phyloP scores from a whole-genome alignment of 192 early-diverging fungal genomes.

The Coemansia sp. region DNA sequence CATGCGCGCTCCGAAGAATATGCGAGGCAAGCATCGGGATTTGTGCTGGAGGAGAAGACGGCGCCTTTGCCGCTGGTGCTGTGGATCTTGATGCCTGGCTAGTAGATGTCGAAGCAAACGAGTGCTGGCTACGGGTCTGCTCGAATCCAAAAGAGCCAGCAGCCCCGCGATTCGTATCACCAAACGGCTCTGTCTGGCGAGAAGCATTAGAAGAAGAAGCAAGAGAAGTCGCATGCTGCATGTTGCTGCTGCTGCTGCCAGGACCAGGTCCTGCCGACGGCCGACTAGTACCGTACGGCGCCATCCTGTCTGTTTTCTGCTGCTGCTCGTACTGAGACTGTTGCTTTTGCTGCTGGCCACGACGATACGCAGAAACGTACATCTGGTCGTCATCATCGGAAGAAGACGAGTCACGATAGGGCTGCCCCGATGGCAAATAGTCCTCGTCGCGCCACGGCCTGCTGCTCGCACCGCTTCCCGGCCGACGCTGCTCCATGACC shows the following conservation, averaged over 20 bases:
- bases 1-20: constrained; percentile 13
- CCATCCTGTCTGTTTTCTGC: not conserved
- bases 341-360: constrained; percentile 13
- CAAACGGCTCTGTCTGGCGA: constrained; percentile 7
- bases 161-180: constrained; percentile 10
- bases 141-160: constrained; percentile 1
- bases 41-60: constrained; percentile 5
- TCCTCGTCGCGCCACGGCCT: constrained; percentile 11
- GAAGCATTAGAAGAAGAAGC: too few species aligned
- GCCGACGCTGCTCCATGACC: constrained; percentile 32
- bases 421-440: constrained; percentile 15
- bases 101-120: not conserved
- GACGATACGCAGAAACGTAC: constrained; percentile 36
- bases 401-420: constrained; percentile 38
- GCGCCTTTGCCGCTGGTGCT: not conserved
- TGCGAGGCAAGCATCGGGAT: constrained; percentile 23
- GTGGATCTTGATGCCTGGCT: not conserved
- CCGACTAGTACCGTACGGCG: not conserved
- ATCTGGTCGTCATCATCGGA: constrained; percentile 27
- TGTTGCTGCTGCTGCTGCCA: not conserved
- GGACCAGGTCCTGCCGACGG: not conserved
- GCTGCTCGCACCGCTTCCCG: constrained; percentile 1
- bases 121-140: constrained; percentile 3
- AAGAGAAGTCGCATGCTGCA: not conserved
- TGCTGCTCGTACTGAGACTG: not conserved